A percentile compares a stretch with the other conserved stretches of the same genome.
Conservation (phyloP, 805 yeast genomes). For the Saturnispora mendoncae region DNA sequence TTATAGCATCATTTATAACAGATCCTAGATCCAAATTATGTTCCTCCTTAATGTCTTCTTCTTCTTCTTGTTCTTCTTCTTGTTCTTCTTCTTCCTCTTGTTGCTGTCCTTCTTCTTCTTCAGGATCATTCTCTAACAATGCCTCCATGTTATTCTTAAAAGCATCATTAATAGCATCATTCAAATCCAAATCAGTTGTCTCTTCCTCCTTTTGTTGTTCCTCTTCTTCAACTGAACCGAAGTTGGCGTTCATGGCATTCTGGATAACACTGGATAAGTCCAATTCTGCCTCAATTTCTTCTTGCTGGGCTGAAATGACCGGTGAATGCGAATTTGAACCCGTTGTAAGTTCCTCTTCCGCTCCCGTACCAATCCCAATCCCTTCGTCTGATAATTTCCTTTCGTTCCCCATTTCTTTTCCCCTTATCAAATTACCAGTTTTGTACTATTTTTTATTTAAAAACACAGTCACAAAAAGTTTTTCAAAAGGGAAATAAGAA, state of each 20-base stretch:
- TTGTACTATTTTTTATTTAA: no score
- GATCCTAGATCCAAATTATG: slow-evolving; percentile 6
- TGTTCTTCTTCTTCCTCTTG: not conserved
- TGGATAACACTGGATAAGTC: slow-evolving; percentile 14
- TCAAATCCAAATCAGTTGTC: slow-evolving; percentile 3
- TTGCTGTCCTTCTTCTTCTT: not conserved
- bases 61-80: not conserved
- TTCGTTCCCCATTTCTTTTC: no score
- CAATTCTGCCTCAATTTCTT: not conserved
- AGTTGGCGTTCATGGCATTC: slow-evolving; percentile 13
- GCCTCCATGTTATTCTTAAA: slow-evolving; percentile 10
- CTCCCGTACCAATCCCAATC: no score
- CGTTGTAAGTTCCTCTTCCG: no score
- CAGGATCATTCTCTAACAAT: slow-evolving; percentile 3
- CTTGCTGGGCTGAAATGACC: no score
- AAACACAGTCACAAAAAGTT: no score
- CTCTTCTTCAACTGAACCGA: not conserved
- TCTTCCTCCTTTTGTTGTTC: not conserved
- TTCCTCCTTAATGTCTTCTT: not conserved
- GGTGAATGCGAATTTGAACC: no score
- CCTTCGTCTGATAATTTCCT: no score
- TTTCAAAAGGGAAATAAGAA: no score
- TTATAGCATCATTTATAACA: slow-evolving; percentile 13
- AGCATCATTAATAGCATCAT: slow-evolving; percentile 13
- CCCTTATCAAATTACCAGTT: no score